Percentiles rank a stretch among this genome's conserved stretches.
These are phyloP conservation scores for Zygosaccharomyces siamensis DNA, from an alignment of 805 yeast genomes.

Conservation along the genomic window DNA sequence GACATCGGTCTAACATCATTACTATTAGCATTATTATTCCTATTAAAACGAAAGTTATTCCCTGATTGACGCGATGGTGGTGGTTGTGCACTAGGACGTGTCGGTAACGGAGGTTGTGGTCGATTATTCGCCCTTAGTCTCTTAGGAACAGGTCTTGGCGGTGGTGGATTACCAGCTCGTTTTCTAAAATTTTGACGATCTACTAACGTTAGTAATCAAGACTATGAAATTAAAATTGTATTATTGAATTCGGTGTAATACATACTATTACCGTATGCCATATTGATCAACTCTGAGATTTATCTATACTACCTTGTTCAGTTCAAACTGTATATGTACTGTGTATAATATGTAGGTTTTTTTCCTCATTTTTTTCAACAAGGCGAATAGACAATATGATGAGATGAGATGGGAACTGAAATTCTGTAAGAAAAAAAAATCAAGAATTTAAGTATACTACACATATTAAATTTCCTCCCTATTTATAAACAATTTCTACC, in stretches of 20 bases:
- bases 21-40: background rate
- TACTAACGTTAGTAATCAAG: constrained; percentile 9
- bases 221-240: background rate
- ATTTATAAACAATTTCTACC: background rate
- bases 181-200: constrained; percentile 16
- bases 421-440: background rate
- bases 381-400: constrained; percentile 4
- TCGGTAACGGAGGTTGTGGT: constrained; percentile 12
- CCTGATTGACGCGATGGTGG: constrained; percentile 7
- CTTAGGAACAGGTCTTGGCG: constrained; percentile 16
- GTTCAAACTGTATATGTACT: background rate
- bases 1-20: constrained; percentile 12
- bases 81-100: constrained; percentile 5
- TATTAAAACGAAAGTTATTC: constrained; percentile 8
- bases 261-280: constrained; percentile 15
- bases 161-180: constrained; percentile 18
- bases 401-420: constrained; percentile 1
- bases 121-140: constrained; percentile 16
- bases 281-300: constrained; percentile 3
- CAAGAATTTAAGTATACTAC: background rate
- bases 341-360: background rate
- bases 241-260: background rate
- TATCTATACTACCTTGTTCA: background rate
- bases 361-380: constrained; percentile 4
- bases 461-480: background rate